Evolutionary conservation across 768 basidiomycete species (phyloP).

Genomic region (Tylopilus sp.): DNA sequence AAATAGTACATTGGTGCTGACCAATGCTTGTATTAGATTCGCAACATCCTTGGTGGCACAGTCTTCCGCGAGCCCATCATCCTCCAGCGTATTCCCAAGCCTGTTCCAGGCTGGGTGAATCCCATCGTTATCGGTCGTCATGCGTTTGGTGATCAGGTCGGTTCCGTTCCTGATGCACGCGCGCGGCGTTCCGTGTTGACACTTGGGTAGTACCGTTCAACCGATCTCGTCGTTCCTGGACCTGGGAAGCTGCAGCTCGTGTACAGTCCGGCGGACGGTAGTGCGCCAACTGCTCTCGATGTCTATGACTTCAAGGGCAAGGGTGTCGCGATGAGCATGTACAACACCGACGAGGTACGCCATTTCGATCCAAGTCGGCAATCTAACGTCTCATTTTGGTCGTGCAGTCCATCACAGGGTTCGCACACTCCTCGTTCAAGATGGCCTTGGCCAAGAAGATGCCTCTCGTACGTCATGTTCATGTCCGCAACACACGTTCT

Average conservation of each 20-base stretch:
- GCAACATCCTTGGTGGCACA: conserved; percentile 97
- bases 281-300: conserved; percentile 61
- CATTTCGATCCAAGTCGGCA: background rate
- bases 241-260: conserved; percentile 93
- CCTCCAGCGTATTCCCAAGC: conserved; percentile 83
- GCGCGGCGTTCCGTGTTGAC: conserved; percentile 6
- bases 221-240: conserved; percentile 91
- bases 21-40: conserved; percentile 56
- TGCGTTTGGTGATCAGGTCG: conserved; percentile 92
- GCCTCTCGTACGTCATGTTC: conserved; percentile 50
- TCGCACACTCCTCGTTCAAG: conserved; percentile 97
- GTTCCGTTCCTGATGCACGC: conserved; percentile 15
- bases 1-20: background rate
- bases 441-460: conserved; percentile 84
- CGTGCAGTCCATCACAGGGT: conserved; percentile 80
- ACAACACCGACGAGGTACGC: conserved; percentile 90
- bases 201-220: conserved; percentile 73
- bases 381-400: background rate
- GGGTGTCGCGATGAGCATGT: conserved; percentile 96
- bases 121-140: conserved; percentile 97
- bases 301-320: conserved; percentile 92
- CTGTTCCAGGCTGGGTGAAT: conserved; percentile 95
- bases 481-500: conserved; percentile 7
- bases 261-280: conserved; percentile 79
- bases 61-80: conserved; percentile 99